Evolutionary conservation across 768 basidiomycete species (phyloP).

Genomic region (Leccinellum rugosiceps): DNA sequence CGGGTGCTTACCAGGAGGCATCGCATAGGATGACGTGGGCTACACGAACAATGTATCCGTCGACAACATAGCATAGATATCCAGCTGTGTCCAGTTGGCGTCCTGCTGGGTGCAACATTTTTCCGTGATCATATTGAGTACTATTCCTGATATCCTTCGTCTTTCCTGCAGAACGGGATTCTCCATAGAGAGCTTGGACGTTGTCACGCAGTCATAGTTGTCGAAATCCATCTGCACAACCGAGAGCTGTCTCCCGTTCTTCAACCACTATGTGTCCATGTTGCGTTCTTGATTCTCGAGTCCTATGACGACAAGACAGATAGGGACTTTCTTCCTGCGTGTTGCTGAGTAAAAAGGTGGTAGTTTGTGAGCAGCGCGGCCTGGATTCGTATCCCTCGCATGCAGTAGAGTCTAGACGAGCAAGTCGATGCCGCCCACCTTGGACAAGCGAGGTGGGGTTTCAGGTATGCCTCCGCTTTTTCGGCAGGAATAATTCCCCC

Average conservation of each 20-base stretch:
- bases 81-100: constrained; percentile 20
- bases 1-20: constrained; percentile 10
- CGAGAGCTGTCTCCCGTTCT: constrained; percentile 27
- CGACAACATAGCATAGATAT: constrained; percentile 14
- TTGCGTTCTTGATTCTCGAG: constrained; percentile 31
- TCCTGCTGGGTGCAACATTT: constrained; percentile 21
- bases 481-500: constrained; percentile 21
- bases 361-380: constrained; percentile 32
- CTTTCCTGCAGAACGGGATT: constrained; percentile 13
- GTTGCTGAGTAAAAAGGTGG: constrained; percentile 38
- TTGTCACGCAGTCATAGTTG: constrained; percentile 39
- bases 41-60: not conserved
- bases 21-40: constrained; percentile 28
- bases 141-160: constrained; percentile 18
- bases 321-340: constrained; percentile 37
- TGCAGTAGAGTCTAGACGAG: constrained; percentile 30
- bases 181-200: constrained; percentile 14
- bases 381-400: constrained; percentile 22
- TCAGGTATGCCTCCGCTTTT: constrained; percentile 27
- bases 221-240: constrained; percentile 32
- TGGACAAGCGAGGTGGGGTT: constrained; percentile 20
- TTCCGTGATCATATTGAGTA: constrained; percentile 19
- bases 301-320: constrained; percentile 36
- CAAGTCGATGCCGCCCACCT: constrained; percentile 15
- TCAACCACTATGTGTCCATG: constrained; percentile 33